phyloP scores from a whole-genome alignment of 2,329 filamentous ascomycete genomes.

The Geosmithia flava region DNA sequence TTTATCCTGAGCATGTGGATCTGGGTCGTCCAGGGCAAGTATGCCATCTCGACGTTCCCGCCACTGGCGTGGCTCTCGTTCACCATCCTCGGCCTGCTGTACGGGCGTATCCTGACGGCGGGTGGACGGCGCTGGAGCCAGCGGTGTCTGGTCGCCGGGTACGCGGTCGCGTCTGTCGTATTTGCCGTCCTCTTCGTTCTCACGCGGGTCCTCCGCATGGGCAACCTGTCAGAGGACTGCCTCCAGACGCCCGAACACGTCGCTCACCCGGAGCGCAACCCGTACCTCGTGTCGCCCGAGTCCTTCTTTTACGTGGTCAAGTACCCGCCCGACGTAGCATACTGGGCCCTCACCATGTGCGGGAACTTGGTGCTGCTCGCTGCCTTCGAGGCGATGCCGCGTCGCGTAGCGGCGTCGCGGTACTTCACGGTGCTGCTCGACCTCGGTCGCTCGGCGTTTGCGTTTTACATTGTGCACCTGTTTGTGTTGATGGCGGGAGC shows the following conservation, averaged over 20 bases:
- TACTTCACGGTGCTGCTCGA: conserved; percentile 22
- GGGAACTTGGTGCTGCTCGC: conserved; percentile 25
- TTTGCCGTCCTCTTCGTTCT: background rate
- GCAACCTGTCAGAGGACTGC: conserved; percentile 30
- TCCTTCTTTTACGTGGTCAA: conserved; percentile 35
- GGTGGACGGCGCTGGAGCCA: background rate
- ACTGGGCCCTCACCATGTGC: conserved; percentile 26
- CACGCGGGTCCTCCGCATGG: background rate
- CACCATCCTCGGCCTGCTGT: background rate
- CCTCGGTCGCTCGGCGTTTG: conserved; percentile 31
- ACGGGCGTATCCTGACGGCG: background rate
- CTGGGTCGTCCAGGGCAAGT: background rate
- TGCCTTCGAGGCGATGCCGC: conserved; percentile 19
- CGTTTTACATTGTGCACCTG: conserved; percentile 30
- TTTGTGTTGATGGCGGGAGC: conserved; percentile 16
- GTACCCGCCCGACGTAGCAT: conserved; percentile 33
- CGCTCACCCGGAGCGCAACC: conserved; percentile 17
- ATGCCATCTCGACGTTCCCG: background rate
- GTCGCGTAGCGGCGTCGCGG: conserved; percentile 8
- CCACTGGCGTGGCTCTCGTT: background rate
- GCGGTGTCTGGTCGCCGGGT: background rate
- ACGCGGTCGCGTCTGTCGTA: background rate
- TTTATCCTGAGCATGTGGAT: background rate
- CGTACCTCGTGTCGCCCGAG: conserved; percentile 24
- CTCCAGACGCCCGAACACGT: conserved; percentile 24